These are phyloP conservation scores for Magnusiomyces suaveolens DNA, from an alignment of 1,139 yeast species.

Conservation along the genomic window DNA sequence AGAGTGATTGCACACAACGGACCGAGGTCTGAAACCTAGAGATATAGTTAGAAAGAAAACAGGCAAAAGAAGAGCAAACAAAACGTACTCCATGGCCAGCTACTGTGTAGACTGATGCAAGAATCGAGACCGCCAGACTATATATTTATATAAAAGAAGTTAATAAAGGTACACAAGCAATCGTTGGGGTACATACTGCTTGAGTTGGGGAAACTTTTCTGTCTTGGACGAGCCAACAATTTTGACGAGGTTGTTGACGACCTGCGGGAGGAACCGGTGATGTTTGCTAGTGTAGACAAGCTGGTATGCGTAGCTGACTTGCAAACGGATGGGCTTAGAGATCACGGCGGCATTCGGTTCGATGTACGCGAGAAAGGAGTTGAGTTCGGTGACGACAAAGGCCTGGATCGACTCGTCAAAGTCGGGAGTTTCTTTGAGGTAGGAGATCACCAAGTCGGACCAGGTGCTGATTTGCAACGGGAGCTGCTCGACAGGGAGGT, in stretches of 20 bases:
- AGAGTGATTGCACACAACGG: slow-evolving; percentile 28
- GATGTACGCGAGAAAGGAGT: slow-evolving; percentile 17
- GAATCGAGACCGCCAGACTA: slow-evolving; percentile 18
- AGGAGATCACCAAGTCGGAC: slow-evolving; percentile 18
- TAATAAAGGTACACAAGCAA: too few relatives aligned
- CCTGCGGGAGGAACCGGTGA: slow-evolving; percentile 25
- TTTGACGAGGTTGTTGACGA: slow-evolving; percentile 24
- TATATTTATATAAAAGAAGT: too few relatives aligned
- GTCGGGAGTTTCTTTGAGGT: slow-evolving; percentile 11
- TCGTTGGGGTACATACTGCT: slow-evolving; percentile 18
- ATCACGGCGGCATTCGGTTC: slow-evolving; percentile 18
- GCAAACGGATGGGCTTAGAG: slow-evolving; percentile 20
- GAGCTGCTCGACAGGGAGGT: slow-evolving; percentile 20
- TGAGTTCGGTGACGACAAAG: slow-evolving; percentile 19
- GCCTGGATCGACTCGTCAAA: slow-evolving; percentile 18
- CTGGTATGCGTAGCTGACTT: slow-evolving; percentile 20
- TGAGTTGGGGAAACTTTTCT: slow-evolving; percentile 24
- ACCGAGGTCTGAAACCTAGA: slow-evolving; percentile 27
- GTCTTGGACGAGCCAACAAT: slow-evolving; percentile 24
- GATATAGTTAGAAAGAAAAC: neutral
- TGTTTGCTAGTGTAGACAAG: slow-evolving; percentile 16
- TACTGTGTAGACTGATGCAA: slow-evolving; percentile 22
- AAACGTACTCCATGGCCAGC: slow-evolving; percentile 22
- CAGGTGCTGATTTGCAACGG: slow-evolving; percentile 19
- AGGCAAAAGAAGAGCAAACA: neutral